Base-by-base conservation (phyloP, 495 filamentous ascomycete genomes). In the Xylaria telfairii region DNA sequence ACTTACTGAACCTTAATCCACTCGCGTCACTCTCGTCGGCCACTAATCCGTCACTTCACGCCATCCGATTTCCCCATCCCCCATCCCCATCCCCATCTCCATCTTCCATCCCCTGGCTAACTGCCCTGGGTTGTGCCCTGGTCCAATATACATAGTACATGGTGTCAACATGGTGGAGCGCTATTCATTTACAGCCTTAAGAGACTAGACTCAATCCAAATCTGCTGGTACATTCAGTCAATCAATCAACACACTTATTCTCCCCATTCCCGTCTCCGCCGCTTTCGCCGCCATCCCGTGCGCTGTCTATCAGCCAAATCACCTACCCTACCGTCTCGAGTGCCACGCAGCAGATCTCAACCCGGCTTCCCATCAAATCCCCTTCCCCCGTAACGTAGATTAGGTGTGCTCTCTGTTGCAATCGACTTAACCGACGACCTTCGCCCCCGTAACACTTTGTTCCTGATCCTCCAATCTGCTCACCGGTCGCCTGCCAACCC, bases 231-330 rank as follows among this genome's bases (percentile, higher is more conserved):
- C 65, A 59, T 10, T 42, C 64, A 37, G 42, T 37, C 60, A 44
- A 1, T 66, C 47, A 54, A 66, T 26, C 28, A 15, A 68, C 53
- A 47, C 9, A 37, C 53, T 39, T 34, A 34, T 53, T 42, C 34
- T 68, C 41, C 42, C 57, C 67, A 62, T 69, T 68, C 44, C 65
- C 66, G 53, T 34, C 54, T 68, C 28, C 67, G 42, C 67, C 67
- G 64, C 64, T 34, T 12, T 47, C 66, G 32, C 42, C 62, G 17
- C 34, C 62, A 26, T 44, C 65, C 28, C 39, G 34, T 34, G 24
- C 66, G 28, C 41, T 49, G 12, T 5, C 21, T 42, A 13, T 54
- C 57, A 28, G 41, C 47, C 44, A 34, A 39, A 32, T 4, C 61
- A 34, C 13, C 61, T 13, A 4, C 54, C 54, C 26, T 34, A 19